Base-by-base conservation (phyloP, 257 asterid species). In the Solanum etuberosum region DNA sequence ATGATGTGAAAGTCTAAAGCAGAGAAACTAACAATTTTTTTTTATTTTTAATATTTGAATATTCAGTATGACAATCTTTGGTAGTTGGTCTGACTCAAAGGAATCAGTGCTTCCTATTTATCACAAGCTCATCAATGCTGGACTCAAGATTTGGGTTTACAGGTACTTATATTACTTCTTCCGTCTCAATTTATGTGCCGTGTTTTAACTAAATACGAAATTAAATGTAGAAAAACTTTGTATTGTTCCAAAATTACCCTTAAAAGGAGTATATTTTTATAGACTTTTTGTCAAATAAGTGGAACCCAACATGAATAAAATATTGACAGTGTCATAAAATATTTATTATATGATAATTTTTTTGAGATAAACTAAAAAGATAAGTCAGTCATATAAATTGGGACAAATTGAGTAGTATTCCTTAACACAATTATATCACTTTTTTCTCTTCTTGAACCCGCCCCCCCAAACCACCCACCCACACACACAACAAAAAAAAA, bases 131-230 rank as follows among this genome's bases (percentile, higher is more conserved):
- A 95, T 96, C 35, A 92, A 90, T 7, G 92, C 94, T 43, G 94
- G 96, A 61, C 95, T 94, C 85, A 89, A 95, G 87, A 93, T 96
- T 73, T 96, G 98, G 99, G 93, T 96, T 13, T 96, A 95, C 91
- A 96, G 99, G 99, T 96, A 89, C 2, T 21, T 21, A 35, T 1
- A 23, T 5, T 48, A 57, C n/a, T 32, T 9, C 63, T 14, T 20
- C 7, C 6, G 9, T 6, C 61, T 16, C 61, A 51, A 51, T 51
- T 51, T 51, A 51, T 15, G 6, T 51, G 23, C 2, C 3, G 20
- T 51, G 5, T 7, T 51, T 51, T 16, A 6, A 16, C 8, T 48
- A 7, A 14, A 48, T 5, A 48, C 7, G 5, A 0, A 48, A 7
- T 48, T 15, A 13, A 48, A 48, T 46, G 13, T 14, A 12, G 16